These are phyloP conservation scores for Orbilia ellipsospora DNA, from an alignment of 2,329 filamentous ascomycete species.

Conservation along the genomic window DNA sequence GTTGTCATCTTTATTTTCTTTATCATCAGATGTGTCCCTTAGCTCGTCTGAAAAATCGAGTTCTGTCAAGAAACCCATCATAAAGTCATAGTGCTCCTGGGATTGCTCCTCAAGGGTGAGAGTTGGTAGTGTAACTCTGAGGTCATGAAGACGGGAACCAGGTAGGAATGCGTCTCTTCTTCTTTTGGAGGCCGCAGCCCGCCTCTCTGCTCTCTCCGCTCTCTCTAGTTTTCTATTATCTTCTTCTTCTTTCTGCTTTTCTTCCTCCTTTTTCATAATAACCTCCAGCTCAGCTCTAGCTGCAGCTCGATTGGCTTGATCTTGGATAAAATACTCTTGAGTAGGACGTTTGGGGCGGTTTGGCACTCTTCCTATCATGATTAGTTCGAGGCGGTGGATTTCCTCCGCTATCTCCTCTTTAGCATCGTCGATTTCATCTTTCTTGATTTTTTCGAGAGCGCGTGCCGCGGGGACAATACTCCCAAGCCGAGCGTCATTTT, in stretches of 20 bases:
- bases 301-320: background rate
- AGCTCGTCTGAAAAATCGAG: background rate
- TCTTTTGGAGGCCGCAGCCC: no score
- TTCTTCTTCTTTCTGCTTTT: background rate
- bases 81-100: background rate
- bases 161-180: background rate
- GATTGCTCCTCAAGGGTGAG: background rate
- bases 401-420: background rate
- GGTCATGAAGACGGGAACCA: background rate
- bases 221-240: background rate
- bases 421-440: background rate
- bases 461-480: background rate
- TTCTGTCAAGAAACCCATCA: background rate
- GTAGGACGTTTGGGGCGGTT: background rate
- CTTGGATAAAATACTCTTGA: background rate
- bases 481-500: background rate
- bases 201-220: background rate
- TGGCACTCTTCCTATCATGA: background rate
- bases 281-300: background rate
- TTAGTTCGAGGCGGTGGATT: background rate
- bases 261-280: background rate
- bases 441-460: background rate
- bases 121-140: background rate
- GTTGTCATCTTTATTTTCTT: background rate
- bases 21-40: background rate